These are phyloP conservation scores for Cryptomeria japonica DNA, from an alignment of 75 land plant species.

Conservation along the genomic window DNA sequence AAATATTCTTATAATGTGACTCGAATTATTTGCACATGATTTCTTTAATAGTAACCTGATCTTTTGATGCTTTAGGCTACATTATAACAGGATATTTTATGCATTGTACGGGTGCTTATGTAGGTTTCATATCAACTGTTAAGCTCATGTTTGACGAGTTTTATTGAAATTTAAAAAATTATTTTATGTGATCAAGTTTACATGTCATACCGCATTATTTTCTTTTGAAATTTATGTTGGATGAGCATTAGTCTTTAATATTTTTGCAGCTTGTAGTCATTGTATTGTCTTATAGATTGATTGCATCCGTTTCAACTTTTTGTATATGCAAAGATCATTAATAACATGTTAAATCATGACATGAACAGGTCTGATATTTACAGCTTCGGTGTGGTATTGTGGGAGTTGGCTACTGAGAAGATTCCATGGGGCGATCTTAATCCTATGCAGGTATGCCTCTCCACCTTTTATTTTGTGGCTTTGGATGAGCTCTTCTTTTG, in stretches of 20 bases:
- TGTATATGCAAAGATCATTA: background rate
- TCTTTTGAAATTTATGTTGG: background rate
- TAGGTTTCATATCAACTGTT: background rate
- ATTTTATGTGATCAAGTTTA: background rate
- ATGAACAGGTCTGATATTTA: conserved; percentile 76
- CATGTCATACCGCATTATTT: background rate
- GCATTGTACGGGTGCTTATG: background rate
- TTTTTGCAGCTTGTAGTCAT: background rate
- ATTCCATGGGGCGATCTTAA: conserved; percentile 90
- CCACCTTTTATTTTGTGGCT: background rate
- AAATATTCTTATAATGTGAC: background rate
- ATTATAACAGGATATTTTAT: background rate
- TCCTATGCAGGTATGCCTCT: conserved; percentile 73
- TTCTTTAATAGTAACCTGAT: background rate
- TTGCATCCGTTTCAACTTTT: background rate
- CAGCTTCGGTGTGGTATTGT: conserved; percentile 81
- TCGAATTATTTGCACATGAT: background rate
- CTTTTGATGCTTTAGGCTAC: background rate
- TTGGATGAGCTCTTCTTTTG: background rate
- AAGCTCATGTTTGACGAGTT: background rate
- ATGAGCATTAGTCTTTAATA: background rate
- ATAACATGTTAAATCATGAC: background rate
- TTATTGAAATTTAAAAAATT: background rate
- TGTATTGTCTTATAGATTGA: background rate
- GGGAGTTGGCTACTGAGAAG: conserved; percentile 86